phyloP scores from a whole-genome alignment of 2,329 filamentous ascomycete species.

The Pseudogymnoascus sp. region DNA sequence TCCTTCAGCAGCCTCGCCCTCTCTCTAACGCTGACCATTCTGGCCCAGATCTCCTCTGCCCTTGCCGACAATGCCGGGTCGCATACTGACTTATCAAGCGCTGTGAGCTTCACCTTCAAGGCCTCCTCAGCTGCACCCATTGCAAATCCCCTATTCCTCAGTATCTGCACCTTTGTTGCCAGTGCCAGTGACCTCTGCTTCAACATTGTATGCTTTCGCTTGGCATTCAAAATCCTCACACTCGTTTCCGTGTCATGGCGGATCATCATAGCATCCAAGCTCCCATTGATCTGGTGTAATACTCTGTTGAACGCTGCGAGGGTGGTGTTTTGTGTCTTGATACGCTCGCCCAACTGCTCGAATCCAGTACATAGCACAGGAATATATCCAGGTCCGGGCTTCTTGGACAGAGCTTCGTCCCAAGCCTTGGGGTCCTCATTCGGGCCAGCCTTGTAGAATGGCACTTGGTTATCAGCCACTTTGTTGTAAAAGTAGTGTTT shows the following conservation, averaged over 20 bases:
- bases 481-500: slow-evolving; percentile 85
- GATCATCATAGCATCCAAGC: slow-evolving; percentile 62
- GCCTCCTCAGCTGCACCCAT: slow-evolving; percentile 74
- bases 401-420: slow-evolving; percentile 75
- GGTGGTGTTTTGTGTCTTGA: slow-evolving; percentile 63
- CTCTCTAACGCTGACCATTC: slow-evolving; percentile 66
- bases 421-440: slow-evolving; percentile 70
- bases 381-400: slow-evolving; percentile 67
- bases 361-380: slow-evolving; percentile 72
- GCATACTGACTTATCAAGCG: slow-evolving; percentile 59
- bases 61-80: slow-evolving; percentile 68
- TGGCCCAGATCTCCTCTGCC: slow-evolving; percentile 79
- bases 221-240: slow-evolving; percentile 64
- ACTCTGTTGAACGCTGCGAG: slow-evolving; percentile 62
- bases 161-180: slow-evolving; percentile 70
- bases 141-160: slow-evolving; percentile 74
- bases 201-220: slow-evolving; percentile 63
- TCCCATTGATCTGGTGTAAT: slow-evolving; percentile 72
- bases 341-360: slow-evolving; percentile 59
- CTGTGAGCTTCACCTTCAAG: slow-evolving; percentile 61
- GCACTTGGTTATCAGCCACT: slow-evolving; percentile 64
- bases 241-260: slow-evolving; percentile 70
- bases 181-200: slow-evolving; percentile 66
- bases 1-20: slow-evolving; percentile 64
- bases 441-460: slow-evolving; percentile 63